Evolutionary conservation across 2,329 filamentous ascomycete species (phyloP).

Genomic region (Colletotrichum horii): DNA sequence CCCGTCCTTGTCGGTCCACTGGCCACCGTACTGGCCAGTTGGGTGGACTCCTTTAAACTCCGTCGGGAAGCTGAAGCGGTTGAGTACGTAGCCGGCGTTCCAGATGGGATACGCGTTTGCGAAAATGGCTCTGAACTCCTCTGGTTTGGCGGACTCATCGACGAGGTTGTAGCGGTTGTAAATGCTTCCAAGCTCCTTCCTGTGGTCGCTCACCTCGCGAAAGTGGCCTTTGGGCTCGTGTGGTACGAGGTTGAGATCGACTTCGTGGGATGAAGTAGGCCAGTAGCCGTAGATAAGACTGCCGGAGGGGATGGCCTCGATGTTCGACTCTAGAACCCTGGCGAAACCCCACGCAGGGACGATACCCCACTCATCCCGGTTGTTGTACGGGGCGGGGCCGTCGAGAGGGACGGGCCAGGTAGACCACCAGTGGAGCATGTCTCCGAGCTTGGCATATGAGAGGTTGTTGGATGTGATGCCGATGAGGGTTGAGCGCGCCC

Average conservation of each 20-base stretch:
- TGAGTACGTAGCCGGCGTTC: constrained; percentile 33
- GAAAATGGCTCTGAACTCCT: constrained; percentile 9
- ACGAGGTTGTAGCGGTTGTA: constrained; percentile 48
- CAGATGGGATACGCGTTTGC: constrained; percentile 27
- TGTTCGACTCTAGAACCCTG: constrained; percentile 44
- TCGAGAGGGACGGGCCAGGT: constrained; percentile 44
- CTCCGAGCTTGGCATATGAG: constrained; percentile 35
- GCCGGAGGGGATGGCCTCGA: constrained; percentile 35
- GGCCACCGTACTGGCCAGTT: constrained; percentile 3
- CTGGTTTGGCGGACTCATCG: neutral
- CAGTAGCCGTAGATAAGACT: constrained; percentile 47
- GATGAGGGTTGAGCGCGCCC: constrained; percentile 31
- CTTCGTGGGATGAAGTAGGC: constrained; percentile 41
- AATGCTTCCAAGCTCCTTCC: constrained; percentile 27
- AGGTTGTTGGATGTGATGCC: constrained; percentile 39
- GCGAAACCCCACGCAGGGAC: constrained; percentile 55
- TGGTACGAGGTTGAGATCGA: constrained; percentile 40
- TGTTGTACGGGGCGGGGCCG: constrained; percentile 37
- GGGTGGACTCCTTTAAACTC: constrained; percentile 26
- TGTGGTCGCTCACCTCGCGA: constrained; percentile 41
- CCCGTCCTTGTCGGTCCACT: constrained; percentile 33
- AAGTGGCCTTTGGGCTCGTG: constrained; percentile 33
- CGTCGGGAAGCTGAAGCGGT: constrained; percentile 34
- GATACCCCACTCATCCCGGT: constrained; percentile 46
- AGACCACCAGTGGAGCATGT: constrained; percentile 42